Evolutionary conservation across 176 grass and related monocot genomes (phyloP), one percentile per base, ranked within the genome.

Genomic region (Lolium multiflorum): DNA sequence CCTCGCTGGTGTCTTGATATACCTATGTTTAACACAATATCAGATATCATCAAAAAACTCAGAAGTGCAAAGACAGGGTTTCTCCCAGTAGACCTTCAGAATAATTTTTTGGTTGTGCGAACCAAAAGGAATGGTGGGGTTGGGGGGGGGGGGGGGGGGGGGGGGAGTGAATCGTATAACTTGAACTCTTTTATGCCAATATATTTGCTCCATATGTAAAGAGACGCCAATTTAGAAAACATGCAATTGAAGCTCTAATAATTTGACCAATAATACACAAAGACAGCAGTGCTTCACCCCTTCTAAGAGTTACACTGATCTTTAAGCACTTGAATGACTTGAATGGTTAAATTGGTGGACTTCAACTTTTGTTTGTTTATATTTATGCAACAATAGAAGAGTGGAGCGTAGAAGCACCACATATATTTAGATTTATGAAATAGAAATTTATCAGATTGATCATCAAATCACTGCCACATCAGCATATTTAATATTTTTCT

Each of bases 1-100:
- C 97, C 62, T 99, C 97, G 78, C 88, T 89, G 35, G 85, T 90
- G 65, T 93, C 92, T 82, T 94, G 81, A 74, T 96, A 93, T 80
- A 93, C 90, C 97, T 99, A 87, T 78, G 49, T 87, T 72, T 11
- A 81, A 66, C 43, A 89, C 2, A 13, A 70, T 37, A 64, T 20
- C 80, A 24, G 11, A 71, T 58, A 89, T 66, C 17, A 58, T 61
- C 62, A 57, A 77, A 77, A 77, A 86, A 7, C 7, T 62, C 11
- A 47, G 12, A 71, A 79, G 43, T 26, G 47, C 50, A 70, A 22
- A 60, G 5, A 59, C 2, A 77, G 55, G 1, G 28, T 24, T 28
- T 28, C 28, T 28, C 28, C 28, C 28, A 28, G 28, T 28, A 28
- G 2, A 28, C 28, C 28, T 31, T 31, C 28, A 31, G 28, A 31